Percentiles rank a stretch among this genome's conserved stretches.
Conservation (phyloP, 2,329 filamentous ascomycete genomes). For the Sphaerulina populicola region DNA sequence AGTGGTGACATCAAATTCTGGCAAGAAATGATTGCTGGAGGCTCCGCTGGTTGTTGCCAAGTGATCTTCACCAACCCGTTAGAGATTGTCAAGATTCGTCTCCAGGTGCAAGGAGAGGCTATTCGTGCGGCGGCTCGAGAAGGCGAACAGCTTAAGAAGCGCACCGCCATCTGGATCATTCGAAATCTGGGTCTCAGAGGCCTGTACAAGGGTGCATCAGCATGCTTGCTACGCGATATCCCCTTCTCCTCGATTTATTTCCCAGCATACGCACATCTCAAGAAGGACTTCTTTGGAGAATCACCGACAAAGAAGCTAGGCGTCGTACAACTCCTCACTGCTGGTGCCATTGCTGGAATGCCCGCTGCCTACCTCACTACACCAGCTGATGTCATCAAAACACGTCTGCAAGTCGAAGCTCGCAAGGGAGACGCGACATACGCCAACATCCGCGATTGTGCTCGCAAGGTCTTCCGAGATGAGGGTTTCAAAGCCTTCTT, state of each 20-base stretch:
- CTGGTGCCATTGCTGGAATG: constrained; percentile 70
- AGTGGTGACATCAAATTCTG: constrained; percentile 61
- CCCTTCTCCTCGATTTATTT: constrained; percentile 99
- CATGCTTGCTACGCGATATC: constrained; percentile 89
- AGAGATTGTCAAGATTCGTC: constrained; percentile 97
- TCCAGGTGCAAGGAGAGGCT: constrained; percentile 94
- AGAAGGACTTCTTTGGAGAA: constrained; percentile 90
- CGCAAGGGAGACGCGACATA: constrained; percentile 89
- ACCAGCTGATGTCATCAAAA: constrained; percentile 98
- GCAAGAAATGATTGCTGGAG: constrained; percentile 79
- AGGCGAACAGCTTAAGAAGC: constrained; percentile 70
- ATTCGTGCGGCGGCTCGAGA: constrained; percentile 65
- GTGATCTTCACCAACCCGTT: constrained; percentile 97
- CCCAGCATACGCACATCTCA: constrained; percentile 89
- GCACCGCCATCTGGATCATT: constrained; percentile 96
- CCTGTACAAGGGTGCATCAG: constrained; percentile 91
- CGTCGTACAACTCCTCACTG: constrained; percentile 80
- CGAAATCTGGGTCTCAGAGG: constrained; percentile 88
- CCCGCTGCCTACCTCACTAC: constrained; percentile 74
- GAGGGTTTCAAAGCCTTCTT: constrained; percentile 97
- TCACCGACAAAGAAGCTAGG: constrained; percentile 77
- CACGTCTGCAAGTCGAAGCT: constrained; percentile 90
- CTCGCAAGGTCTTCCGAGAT: constrained; percentile 72
- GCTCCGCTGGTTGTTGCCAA: constrained; percentile 84
- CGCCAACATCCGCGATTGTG: constrained; percentile 77